Conservation (phyloP, 2,329 filamentous ascomycete species). For the Hypoxylon sp. region DNA sequence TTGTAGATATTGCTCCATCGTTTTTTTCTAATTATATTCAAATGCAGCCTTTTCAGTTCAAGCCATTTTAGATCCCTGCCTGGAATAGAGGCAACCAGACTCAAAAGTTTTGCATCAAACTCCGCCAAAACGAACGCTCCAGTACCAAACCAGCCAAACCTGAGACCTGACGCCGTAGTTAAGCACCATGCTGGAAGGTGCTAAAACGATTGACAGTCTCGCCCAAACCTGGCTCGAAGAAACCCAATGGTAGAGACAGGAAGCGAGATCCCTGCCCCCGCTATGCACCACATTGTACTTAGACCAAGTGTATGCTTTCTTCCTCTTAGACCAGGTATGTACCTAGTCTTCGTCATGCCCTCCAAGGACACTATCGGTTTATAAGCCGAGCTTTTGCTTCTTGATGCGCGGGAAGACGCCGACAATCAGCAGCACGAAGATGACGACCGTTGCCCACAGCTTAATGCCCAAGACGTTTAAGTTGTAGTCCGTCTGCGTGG, state of each 20-base stretch:
- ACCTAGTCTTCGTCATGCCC: neutral
- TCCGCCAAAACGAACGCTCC: constrained; percentile 25
- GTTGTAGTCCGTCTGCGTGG: constrained; percentile 83
- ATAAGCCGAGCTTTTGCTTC: constrained; percentile 82
- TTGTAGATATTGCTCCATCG: neutral
- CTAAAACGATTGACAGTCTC: neutral
- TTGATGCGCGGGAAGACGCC: constrained; percentile 86
- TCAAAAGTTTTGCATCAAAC: constrained; percentile 12
- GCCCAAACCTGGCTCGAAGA: neutral
- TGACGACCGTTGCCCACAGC: constrained; percentile 81
- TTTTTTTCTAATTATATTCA: neutral
- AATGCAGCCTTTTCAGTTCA: neutral
- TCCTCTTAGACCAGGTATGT: neutral
- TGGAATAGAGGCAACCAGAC: neutral
- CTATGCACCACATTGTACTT: neutral
- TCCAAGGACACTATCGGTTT: neutral
- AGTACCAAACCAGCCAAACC: constrained; percentile 19
- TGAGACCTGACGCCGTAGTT: constrained; percentile 20
- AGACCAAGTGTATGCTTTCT: neutral
- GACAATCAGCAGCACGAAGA: constrained; percentile 74
- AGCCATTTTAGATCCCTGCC: constrained; percentile 11
- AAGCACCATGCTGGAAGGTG: neutral
- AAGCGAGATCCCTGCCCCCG: constrained; percentile 5
- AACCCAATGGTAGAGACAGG: constrained; percentile 5
- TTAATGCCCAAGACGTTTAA: constrained; percentile 77